Evolutionary conservation across 108 stramenopile species (phyloP).

Genomic region (Discostella stelligeroides): DNA sequence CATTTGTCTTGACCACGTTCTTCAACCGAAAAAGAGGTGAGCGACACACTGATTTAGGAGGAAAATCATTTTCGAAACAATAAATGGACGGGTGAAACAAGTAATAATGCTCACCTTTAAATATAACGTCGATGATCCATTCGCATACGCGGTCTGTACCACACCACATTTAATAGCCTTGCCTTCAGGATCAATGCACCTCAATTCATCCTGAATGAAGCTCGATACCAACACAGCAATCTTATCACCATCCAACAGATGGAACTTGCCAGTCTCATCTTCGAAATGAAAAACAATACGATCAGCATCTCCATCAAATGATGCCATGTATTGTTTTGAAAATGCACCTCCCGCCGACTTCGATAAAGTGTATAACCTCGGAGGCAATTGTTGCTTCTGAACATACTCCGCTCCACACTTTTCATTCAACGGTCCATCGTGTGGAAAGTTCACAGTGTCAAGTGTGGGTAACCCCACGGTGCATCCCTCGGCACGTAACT

Average conservation of each 20-base stretch:
- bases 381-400: slow-evolving; percentile 83
- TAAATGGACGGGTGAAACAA: not conserved
- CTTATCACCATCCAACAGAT: slow-evolving; percentile 96
- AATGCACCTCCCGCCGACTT: slow-evolving; percentile 17
- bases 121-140: slow-evolving; percentile 93
- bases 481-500: slow-evolving; percentile 38
- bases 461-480: slow-evolving; percentile 31
- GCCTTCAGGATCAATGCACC: slow-evolving; percentile 44
- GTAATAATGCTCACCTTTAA: slow-evolving; percentile 55
- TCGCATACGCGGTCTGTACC: slow-evolving; percentile 99
- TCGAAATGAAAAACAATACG: slow-evolving; percentile 93
- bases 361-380: slow-evolving; percentile 56
- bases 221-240: slow-evolving; percentile 89
- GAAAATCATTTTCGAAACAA: not conserved
- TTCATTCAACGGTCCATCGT: slow-evolving; percentile 83
- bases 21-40: too few species aligned
- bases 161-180: slow-evolving; percentile 82
- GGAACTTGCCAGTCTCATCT: slow-evolving; percentile 46
- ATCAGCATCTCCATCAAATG: slow-evolving; percentile 99
- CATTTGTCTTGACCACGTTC: slow-evolving; percentile 57
- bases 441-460: slow-evolving; percentile 61
- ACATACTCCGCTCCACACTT: slow-evolving; percentile 95
- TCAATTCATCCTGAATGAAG: slow-evolving; percentile 78
- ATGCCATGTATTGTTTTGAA: slow-evolving; percentile 61
- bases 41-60: not conserved